Evolutionary conservation across 192 early-diverging fungal genomes (phyloP).

Genomic region (Spizellomyces sp.): DNA sequence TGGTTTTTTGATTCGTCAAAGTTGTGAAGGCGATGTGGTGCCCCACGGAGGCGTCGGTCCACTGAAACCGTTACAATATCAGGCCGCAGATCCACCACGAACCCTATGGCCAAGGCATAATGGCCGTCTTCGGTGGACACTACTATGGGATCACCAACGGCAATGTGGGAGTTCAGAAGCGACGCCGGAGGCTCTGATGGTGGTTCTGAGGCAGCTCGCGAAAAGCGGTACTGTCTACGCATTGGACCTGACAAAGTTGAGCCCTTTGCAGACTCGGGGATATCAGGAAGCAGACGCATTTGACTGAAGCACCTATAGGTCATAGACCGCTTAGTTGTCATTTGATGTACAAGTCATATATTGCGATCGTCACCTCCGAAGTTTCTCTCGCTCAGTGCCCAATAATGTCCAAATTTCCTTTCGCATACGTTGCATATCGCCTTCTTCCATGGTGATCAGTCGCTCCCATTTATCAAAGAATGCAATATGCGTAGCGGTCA

Average conservation of each 20-base stretch:
- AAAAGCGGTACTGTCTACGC: constrained; percentile 32
- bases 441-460: constrained; percentile 76
- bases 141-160: constrained; percentile 77
- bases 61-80: constrained; percentile 56
- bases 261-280: not conserved
- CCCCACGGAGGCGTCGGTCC: constrained; percentile 68
- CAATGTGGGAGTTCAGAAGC: constrained; percentile 52
- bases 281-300: not conserved
- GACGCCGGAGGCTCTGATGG: constrained; percentile 15
- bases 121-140: constrained; percentile 76
- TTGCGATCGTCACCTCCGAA: constrained; percentile 32
- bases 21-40: constrained; percentile 50
- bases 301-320: not conserved
- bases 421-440: constrained; percentile 42
- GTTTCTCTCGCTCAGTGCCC: constrained; percentile 35
- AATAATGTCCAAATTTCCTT: constrained; percentile 51
- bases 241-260: not conserved
- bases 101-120: constrained; percentile 77
- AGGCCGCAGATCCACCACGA: constrained; percentile 57
- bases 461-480: constrained; percentile 83
- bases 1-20: constrained; percentile 68
- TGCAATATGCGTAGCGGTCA: constrained; percentile 56
- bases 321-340: no score
- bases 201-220: constrained; percentile 9
- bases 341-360: not conserved